Base-by-base conservation (phyloP, 2,329 filamentous ascomycete species). In the Onygenales sp. region DNA sequence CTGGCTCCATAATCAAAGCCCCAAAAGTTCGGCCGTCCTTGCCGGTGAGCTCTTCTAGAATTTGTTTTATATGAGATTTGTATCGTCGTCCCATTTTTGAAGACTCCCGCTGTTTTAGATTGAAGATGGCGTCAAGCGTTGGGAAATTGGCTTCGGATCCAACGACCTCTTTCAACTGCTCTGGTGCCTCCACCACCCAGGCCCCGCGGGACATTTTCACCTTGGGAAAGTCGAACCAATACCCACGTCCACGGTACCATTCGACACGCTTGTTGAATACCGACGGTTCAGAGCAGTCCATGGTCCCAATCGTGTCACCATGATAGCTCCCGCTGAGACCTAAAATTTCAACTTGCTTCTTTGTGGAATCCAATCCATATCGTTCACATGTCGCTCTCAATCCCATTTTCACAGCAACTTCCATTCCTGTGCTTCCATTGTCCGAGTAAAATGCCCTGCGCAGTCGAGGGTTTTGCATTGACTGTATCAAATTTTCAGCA, bases 351-450 rank as follows among this genome's bases (percentile, higher is more conserved):
- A 91, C 74, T 7, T 78, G 67, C 48, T 82, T 77, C 1, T 77
- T 72, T 11, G 72, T 73, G 14, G 78, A 72, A 41, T 77, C 72
- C 84, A 84, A 89, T 8, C 77, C 79, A 58, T 90, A 90, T 7
- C 86, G 76, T 42, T 78, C 69, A 45, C 81, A 78, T 0, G 86
- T 72, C 0, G 87, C 87, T 5, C 86, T 78, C 0, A 94, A 73
- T 0, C 79, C 88, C 89, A 94, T 94, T 66, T 94, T 94, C 43
- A 91, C 75, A 0, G 87, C 89, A 1, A 92, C 88, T 67, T 94
- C 89, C 66, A 86, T 85, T 0, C 87, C 89, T 0, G 89, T 93
- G 63, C 87, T 91, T 5, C 89, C 82, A 61, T 94, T 89, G 63
- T 94, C 89, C 0, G 86, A 88, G 69, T 85, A 94, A 66, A 94